phyloP scores from a whole-genome alignment of 2,329 filamentous ascomycete genomes.

The Thelonectria olida region DNA sequence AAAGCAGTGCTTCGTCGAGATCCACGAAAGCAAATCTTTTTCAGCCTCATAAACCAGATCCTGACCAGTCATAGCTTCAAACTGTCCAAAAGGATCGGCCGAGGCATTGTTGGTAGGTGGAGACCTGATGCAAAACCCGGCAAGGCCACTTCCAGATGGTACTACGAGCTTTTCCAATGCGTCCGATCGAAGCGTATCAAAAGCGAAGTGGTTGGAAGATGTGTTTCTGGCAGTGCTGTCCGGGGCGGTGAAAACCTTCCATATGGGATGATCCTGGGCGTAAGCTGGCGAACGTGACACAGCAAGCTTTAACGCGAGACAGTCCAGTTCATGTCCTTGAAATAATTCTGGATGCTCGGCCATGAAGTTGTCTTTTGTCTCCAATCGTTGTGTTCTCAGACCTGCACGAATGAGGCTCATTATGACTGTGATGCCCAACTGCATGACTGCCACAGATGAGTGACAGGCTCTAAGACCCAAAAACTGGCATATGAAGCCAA shows the following conservation, averaged over 20 bases:
- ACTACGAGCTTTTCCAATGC: no score
- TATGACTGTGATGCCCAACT: neutral
- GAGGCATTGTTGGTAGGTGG: no score
- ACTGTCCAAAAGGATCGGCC: no score
- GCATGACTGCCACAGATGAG: neutral
- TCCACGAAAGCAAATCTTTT: no score
- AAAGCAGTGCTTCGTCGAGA: neutral
- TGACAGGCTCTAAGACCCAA: constrained; percentile 4
- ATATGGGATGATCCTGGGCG: neutral
- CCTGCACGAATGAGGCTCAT: neutral
- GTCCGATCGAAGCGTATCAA: no score
- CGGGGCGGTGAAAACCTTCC: neutral
- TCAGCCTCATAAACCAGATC: no score
- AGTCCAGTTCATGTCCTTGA: neutral
- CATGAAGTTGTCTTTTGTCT: neutral
- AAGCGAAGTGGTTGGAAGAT: no score
- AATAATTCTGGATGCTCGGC: neutral
- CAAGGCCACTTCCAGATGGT: no score
- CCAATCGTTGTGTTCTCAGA: neutral
- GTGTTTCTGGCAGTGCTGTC: no score
- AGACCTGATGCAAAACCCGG: no score
- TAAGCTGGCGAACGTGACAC: neutral
- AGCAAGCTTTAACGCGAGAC: neutral
- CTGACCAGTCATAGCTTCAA: no score
- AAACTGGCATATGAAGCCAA: constrained; percentile 1